Conservation (phyloP, 495 filamentous ascomycete genomes). For the Monascus purpureus region DNA sequence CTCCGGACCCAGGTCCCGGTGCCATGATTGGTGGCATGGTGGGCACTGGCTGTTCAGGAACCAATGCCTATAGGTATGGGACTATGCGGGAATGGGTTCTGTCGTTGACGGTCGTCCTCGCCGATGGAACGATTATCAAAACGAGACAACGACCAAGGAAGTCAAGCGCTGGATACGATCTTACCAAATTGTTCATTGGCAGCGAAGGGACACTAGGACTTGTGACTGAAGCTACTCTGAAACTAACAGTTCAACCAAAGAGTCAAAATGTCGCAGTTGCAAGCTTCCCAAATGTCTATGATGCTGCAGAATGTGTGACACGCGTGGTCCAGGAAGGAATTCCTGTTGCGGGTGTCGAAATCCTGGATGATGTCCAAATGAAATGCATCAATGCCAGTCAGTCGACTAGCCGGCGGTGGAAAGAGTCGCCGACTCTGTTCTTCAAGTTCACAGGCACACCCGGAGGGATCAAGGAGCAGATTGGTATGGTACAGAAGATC, state of each 20-base stretch:
- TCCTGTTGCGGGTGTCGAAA: constrained; percentile 48
- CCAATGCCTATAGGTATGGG: constrained; percentile 54
- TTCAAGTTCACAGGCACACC: constrained; percentile 54
- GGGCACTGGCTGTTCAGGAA: constrained; percentile 51
- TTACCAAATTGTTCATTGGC: constrained; percentile 49
- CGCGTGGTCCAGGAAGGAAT: constrained; percentile 47
- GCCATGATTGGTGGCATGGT: constrained; percentile 60
- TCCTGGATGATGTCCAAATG: constrained; percentile 55
- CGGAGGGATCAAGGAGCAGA: constrained; percentile 43
- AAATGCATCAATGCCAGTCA: constrained; percentile 48
- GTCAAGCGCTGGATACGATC: constrained; percentile 52
- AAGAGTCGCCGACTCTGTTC: constrained; percentile 48
- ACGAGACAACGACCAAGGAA: constrained; percentile 52
- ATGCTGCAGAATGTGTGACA: constrained; percentile 46
- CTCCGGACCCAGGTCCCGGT: constrained; percentile 52
- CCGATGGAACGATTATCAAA: constrained; percentile 52
- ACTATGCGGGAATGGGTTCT: constrained; percentile 61
- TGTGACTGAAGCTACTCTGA: constrained; percentile 50
- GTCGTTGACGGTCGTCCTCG: constrained; percentile 47
- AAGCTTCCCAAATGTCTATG: constrained; percentile 40
- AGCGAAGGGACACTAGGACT: constrained; percentile 53
- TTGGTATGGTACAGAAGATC: constrained; percentile 40
- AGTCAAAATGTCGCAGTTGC: constrained; percentile 49
- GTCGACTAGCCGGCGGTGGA: constrained; percentile 40
- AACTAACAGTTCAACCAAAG: constrained; percentile 47